These are phyloP conservation scores for Silene latifolia DNA, from an alignment of 148 eudicot genomes.

Conservation along the genomic window DNA sequence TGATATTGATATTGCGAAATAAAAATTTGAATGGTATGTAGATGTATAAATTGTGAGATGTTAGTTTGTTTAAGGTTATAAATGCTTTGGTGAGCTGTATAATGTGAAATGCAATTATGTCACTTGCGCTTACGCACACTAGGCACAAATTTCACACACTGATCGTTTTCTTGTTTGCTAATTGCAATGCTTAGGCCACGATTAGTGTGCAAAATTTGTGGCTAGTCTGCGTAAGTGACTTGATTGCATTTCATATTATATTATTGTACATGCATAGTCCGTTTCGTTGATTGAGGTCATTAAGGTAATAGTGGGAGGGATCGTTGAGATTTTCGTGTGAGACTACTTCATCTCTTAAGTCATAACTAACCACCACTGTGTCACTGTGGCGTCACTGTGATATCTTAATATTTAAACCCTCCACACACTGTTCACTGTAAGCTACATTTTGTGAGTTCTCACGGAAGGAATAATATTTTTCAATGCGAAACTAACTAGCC, in stretches of 20 bases:
- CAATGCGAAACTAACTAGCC: background rate
- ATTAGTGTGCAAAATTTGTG: slow-evolving; percentile 5
- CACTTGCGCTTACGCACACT: too few relatives aligned
- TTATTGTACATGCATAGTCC: background rate
- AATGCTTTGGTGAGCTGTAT: background rate
- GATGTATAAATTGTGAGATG: background rate
- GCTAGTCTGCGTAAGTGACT: background rate
- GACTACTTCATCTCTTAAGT: background rate
- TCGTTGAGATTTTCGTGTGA: background rate
- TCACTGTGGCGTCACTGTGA: background rate
- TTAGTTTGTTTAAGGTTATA: background rate
- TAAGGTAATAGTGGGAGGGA: slow-evolving; percentile 2
- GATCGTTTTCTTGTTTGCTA: background rate
- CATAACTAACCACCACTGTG: background rate
- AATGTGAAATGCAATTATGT: too few relatives aligned
- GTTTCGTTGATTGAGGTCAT: background rate
- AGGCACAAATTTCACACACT: too few relatives aligned
- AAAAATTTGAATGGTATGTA: background rate
- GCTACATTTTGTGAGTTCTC: background rate
- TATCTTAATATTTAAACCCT: background rate
- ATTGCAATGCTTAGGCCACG: background rate
- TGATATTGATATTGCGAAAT: background rate
- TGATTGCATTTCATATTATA: background rate
- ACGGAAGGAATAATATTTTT: background rate
- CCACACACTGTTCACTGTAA: background rate